Base-by-base conservation (phyloP, 108 stramenopile species). In the Skeletonema grethae region DNA sequence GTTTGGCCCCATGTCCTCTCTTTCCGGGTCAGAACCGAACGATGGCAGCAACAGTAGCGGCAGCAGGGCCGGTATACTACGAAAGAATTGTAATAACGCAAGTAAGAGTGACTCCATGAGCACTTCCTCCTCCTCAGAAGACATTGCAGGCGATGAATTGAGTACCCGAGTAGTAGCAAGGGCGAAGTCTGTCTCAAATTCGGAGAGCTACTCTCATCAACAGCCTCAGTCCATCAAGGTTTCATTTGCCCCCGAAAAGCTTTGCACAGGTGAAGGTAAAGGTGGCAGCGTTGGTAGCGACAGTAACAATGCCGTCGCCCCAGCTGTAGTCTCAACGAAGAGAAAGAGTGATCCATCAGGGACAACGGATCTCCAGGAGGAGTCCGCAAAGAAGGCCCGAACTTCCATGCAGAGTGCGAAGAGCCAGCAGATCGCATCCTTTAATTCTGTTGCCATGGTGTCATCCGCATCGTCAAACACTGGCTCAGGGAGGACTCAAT, bases 1-100 rank as follows among this genome's bases (percentile, higher is more conserved):
- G 18, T 57, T 69, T 39, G 71, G 71, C 2, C 61, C 36, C 2
- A 72, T 65, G 32, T 73, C 72, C 7, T 73, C 72, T 7, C 64
- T 73, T 16, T 73, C 72, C 39, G 72, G 72, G 11, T 65, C 63
- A 11, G 72, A 73, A 34, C 45, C 65, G 13, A 66, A 50, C 20
- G 38, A 39, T 63, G 62, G 62, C 16, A 63, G 62, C 62, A 39
- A 39, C 38, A 36, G 62, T 18, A 63, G 35, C 38, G 30, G 65
- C 65, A 36, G 39, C 35, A 32, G 35, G 35, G 69, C 29, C 41
- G 59, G 29, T 50, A 70, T 63, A 63, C 22, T 63, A 36, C 34
- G 62, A 39, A 63, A 63, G 34, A 63, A 63, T 36, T n/a, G 24
- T n/a, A 63, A 63, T n/a, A 63, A 36, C 38, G 38, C 24, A 15